Conservation (phyloP, 1,139 yeast species). For the Hanseniaspora sp. region DNA sequence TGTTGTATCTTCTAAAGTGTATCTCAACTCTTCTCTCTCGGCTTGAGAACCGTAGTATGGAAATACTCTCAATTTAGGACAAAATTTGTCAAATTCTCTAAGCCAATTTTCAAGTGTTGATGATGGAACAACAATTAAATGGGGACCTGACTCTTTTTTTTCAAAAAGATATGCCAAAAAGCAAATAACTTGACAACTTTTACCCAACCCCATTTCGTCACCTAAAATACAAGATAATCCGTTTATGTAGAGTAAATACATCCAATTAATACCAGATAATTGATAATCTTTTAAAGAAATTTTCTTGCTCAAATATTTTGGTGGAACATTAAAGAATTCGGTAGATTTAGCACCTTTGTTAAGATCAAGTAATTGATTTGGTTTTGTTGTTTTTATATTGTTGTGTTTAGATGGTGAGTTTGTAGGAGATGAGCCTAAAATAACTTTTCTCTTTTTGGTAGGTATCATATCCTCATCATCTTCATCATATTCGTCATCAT, state of each 20-base stretch:
- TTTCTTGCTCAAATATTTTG: conserved; percentile 50
- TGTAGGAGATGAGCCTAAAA: conserved; percentile 8
- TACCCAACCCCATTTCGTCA: conserved; percentile 97
- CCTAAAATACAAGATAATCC: conserved; percentile 85
- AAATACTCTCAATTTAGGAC: conserved; percentile 70
- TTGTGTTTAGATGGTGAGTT: conserved; percentile 15
- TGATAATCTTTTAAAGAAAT: conserved; percentile 75
- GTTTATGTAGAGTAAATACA: conserved; percentile 63
- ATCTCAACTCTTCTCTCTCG: conserved; percentile 77
- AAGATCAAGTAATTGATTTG: conserved; percentile 14
- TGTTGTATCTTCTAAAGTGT: conserved; percentile 43
- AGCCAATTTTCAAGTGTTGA: conserved; percentile 96
- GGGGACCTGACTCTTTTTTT: conserved; percentile 52
- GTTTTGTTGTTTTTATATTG: conserved; percentile 18
- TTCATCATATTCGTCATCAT: conserved; percentile 32
- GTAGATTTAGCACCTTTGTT: conserved; percentile 23
- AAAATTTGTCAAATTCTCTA: conserved; percentile 81
- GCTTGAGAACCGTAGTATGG: conserved; percentile 85
- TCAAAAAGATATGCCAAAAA: conserved; percentile 77
- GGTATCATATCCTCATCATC: conserved; percentile 21
- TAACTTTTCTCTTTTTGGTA: conserved; percentile 17
- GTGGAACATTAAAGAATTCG: conserved; percentile 60
- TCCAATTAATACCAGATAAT: conserved; percentile 93
- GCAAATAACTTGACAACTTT: conserved; percentile 92
- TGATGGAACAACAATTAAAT: conserved; percentile 82